phyloP scores from a whole-genome alignment of 2,329 filamentous ascomycete genomes.

The Beauveria varroae region DNA sequence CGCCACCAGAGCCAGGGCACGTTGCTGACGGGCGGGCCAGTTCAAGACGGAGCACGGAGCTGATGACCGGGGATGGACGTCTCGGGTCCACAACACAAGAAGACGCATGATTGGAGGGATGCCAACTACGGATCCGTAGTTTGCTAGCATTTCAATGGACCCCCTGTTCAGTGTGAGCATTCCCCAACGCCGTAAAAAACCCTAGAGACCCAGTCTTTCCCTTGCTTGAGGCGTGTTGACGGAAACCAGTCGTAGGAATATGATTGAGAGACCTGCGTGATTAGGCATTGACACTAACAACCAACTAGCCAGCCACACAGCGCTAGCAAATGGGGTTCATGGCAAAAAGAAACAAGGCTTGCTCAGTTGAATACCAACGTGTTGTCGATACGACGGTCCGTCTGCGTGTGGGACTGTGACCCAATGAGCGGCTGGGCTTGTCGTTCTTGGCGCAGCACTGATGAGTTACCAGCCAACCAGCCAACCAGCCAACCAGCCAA shows the following conservation, averaged over 20 bases:
- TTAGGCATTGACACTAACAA: neutral
- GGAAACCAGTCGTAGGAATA: neutral
- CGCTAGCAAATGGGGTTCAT: neutral
- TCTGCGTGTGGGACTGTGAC: too few relatives aligned
- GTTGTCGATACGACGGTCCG: too few relatives aligned
- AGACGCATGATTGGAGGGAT: neutral
- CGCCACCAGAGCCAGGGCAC: neutral
- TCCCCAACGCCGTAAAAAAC: neutral
- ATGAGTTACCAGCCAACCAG: too few relatives aligned
- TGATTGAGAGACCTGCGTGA: neutral
- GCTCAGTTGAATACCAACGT: too few relatives aligned
- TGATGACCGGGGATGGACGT: neutral
- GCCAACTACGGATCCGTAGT: too few relatives aligned
- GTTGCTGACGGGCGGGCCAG: constrained; percentile 1
- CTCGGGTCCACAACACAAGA: neutral
- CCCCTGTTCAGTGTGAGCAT: neutral
- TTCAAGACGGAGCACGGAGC: constrained; percentile 5
- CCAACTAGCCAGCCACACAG: neutral
- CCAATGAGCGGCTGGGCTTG: too few relatives aligned
- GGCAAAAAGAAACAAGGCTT: too few relatives aligned
- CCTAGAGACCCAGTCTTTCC: neutral
- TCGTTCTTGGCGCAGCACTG: too few relatives aligned
- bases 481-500: too few relatives aligned
- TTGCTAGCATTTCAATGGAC: neutral
- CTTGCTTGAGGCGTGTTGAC: neutral